Evolutionary conservation across 2,329 filamentous ascomycete genomes (phyloP).

Genomic region (Fusarium sp.): DNA sequence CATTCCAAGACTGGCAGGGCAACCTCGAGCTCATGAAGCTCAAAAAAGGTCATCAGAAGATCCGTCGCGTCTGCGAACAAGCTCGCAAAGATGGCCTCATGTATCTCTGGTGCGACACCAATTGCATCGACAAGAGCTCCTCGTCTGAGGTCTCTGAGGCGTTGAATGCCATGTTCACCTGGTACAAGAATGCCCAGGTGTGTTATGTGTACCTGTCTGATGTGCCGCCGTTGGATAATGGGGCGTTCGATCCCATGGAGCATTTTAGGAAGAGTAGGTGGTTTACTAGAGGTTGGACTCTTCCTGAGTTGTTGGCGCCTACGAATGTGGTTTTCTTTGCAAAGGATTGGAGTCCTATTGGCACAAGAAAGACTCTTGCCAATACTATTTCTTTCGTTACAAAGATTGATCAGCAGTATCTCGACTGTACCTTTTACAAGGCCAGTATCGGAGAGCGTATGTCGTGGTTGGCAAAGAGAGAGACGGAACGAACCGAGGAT

Average conservation of each 20-base stretch:
- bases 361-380: slow-evolving; percentile 16
- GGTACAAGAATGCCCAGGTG: slow-evolving; percentile 26
- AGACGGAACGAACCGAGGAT: slow-evolving; percentile 16
- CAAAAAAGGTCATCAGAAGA: slow-evolving; percentile 27
- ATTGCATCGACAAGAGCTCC: slow-evolving; percentile 35
- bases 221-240: slow-evolving; percentile 1
- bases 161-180: slow-evolving; percentile 22
- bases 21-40: slow-evolving; percentile 30
- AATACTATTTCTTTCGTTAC: slow-evolving; percentile 24
- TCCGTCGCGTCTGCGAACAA: slow-evolving; percentile 24
- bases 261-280: slow-evolving; percentile 18
- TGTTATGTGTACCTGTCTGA: slow-evolving; percentile 18
- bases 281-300: slow-evolving; percentile 25
- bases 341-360: slow-evolving; percentile 22
- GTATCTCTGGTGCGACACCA: slow-evolving; percentile 32
- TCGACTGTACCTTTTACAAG: slow-evolving; percentile 26
- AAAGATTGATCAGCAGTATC: slow-evolving; percentile 28
- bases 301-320: slow-evolving; percentile 24
- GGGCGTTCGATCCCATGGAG: slow-evolving; percentile 19
- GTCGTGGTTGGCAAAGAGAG: slow-evolving; percentile 20
- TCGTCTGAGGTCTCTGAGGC: slow-evolving; percentile 29
- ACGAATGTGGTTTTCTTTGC: slow-evolving; percentile 24
- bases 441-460: slow-evolving; percentile 25
- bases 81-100: slow-evolving; percentile 26
- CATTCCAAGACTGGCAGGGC: slow-evolving; percentile 37